Evolutionary conservation across 768 basidiomycete species (phyloP), one percentile per base, ranked within the genome.

Genomic region (Plicaturopsis crispa): DNA sequence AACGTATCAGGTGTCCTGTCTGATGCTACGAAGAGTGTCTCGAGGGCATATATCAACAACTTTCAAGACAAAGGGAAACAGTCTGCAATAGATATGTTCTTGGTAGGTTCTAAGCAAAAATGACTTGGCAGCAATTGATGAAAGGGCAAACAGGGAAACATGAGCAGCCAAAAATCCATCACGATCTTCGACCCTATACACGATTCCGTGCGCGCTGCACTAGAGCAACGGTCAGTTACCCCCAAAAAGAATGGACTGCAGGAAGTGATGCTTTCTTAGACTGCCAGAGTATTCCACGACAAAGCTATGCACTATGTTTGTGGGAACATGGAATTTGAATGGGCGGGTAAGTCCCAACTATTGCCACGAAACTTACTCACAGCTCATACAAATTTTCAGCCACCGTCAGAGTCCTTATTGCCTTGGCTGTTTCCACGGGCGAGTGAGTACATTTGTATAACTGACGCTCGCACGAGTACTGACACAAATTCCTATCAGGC

Each of bases 71-170:
- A 88, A 56, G 79, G 74, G 24, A 99, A 99, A 55, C 96, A 99
- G 52, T 58, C 74, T 3, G 91, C 93, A 0, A 98, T 98, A 43
- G 96, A 99, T 54, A 84, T 91, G 75, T 86, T 98, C 51, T 67
- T 99, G 50, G 94, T 93, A 39, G 31, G 79, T 59, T 40, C 43
- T 22, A 18, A 24, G n/a, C 11, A 24, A n/a, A n/a, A 20, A 18
- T 23, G 24, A 13, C 24, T n/a, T 36, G 33, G 16, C 35, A 47
- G 20, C 48, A 24, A 46, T 28, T n/a, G n/a, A 30, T 42, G 21
- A n/a, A 45, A 98, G 94, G 94, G 96, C 6, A 94, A 98, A n/a
- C 46, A 98, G 94, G 94, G 96, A 6, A 94, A 98, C 57, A 72
- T 98, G 58, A 88, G 74, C 46, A 81, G 78, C 38, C 93, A 97